phyloP scores from a whole-genome alignment of 2,329 filamentous ascomycete species.

The Teratosphaeriaceae sp. region DNA sequence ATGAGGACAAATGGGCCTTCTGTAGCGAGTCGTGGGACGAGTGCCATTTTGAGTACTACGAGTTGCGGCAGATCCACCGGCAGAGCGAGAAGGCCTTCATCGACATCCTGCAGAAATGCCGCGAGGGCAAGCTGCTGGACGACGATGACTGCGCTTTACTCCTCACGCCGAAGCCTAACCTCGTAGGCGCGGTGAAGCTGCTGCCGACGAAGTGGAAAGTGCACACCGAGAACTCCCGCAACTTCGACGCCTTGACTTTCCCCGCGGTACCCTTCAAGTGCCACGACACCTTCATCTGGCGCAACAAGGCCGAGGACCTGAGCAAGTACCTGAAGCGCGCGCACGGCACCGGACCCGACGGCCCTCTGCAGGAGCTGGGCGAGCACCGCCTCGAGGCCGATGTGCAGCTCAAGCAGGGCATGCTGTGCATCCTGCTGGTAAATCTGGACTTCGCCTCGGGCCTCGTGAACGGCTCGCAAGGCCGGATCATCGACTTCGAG shows the following conservation, averaged over 20 bases:
- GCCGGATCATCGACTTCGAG: conserved; percentile 36
- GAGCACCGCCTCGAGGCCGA: conserved; percentile 41
- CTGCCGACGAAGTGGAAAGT: conserved; percentile 31
- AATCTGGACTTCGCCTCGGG: conserved; percentile 41
- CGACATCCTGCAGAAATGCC: conserved; percentile 48
- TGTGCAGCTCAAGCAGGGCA: conserved; percentile 44
- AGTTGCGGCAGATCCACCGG: conserved; percentile 50
- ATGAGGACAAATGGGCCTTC: conserved; percentile 55
- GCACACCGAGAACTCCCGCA: conserved; percentile 17
- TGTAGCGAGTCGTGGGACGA: conserved; percentile 48
- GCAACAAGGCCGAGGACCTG: conserved; percentile 13
- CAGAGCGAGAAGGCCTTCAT: conserved; percentile 51
- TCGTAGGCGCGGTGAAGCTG: conserved; percentile 39
- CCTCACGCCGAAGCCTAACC: conserved; percentile 39
- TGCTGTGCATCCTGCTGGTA: conserved; percentile 47
- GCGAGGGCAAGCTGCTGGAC: conserved; percentile 40
- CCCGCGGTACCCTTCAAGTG: conserved; percentile 8
- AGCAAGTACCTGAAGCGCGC: conserved; percentile 5
- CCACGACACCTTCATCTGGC: conserved; percentile 24
- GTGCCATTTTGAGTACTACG: conserved; percentile 47
- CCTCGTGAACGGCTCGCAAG: conserved; percentile 46
- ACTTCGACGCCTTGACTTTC: conserved; percentile 24
- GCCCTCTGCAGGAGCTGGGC: conserved; percentile 17
- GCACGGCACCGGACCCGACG: conserved; percentile 10
- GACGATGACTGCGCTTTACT: conserved; percentile 30